Evolutionary conservation across 768 basidiomycete species (phyloP).

Genomic region (Suillus subalutaceus): DNA sequence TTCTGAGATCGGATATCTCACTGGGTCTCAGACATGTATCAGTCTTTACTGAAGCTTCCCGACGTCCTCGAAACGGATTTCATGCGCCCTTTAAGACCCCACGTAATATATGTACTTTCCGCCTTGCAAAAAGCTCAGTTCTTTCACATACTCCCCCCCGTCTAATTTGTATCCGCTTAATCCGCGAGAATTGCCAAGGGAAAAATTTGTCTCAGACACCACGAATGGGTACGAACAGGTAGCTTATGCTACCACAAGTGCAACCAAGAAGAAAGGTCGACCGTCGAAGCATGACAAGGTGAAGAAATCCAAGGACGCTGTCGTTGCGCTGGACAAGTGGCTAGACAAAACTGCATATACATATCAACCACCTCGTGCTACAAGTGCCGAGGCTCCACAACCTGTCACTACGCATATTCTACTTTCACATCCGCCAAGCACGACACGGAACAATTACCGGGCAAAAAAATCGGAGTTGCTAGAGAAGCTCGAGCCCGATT

Average conservation of each 20-base stretch:
- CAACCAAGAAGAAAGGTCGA: slow-evolving; percentile 60
- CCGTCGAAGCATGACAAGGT: slow-evolving; percentile 63
- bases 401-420: slow-evolving; percentile 35
- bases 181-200: slow-evolving; percentile 71
- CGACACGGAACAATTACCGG: slow-evolving; percentile 45
- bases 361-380: slow-evolving; percentile 14
- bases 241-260: slow-evolving; percentile 13
- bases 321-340: slow-evolving; percentile 54
- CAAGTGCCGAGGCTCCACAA: slow-evolving; percentile 2
- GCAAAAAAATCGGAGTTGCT: slow-evolving; percentile 45
- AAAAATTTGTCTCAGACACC: slow-evolving; percentile 53
- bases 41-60: slow-evolving; percentile 52
- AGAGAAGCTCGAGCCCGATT: slow-evolving; percentile 34
- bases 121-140: slow-evolving; percentile 47
- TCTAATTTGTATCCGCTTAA: slow-evolving; percentile 53
- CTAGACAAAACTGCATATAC: slow-evolving; percentile 41
- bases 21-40: slow-evolving; percentile 54
- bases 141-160: slow-evolving; percentile 67
- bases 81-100: slow-evolving; percentile 50
- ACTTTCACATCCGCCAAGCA: slow-evolving; percentile 33
- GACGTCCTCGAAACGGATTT: slow-evolving; percentile 42
- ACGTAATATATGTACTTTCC: slow-evolving; percentile 52
- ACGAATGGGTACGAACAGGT: slow-evolving; percentile 11
- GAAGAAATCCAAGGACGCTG: slow-evolving; percentile 52
- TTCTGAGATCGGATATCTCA: not conserved